These are phyloP conservation scores for Porphyrellus cyaneotinctus DNA, from an alignment of 768 basidiomycete genomes.

Conservation along the genomic window DNA sequence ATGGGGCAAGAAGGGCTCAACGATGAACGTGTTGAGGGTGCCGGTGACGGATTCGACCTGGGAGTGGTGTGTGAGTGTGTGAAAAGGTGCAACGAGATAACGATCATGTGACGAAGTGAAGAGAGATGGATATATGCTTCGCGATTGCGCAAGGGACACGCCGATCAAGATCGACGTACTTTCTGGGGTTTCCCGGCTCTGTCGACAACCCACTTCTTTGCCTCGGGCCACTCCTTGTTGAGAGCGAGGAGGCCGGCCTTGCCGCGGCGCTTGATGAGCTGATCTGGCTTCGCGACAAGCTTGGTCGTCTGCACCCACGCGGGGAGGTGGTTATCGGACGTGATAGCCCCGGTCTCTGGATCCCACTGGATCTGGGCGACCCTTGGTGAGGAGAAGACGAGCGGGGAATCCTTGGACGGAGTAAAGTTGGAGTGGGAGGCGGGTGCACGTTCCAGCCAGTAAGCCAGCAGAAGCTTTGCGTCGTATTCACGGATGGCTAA, in stretches of 20 bases:
- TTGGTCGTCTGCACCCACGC: constrained; percentile 79
- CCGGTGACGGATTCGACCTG: constrained; percentile 94
- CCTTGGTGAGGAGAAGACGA: constrained; percentile 61
- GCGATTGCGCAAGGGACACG: constrained; percentile 9
- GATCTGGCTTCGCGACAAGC: constrained; percentile 96
- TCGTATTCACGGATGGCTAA: constrained; percentile 95
- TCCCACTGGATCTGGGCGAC: constrained; percentile 92
- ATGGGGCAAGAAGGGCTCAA: constrained; percentile 98
- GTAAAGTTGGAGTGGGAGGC: constrained; percentile 61
- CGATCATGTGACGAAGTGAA: constrained; percentile 25
- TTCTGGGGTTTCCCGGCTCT: constrained; percentile 91
- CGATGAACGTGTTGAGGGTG: constrained; percentile 94
- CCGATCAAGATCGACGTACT: constrained; percentile 32
- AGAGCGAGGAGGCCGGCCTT: constrained; percentile 94
- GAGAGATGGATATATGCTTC: constrained; percentile 7
- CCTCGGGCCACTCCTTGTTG: constrained; percentile 90
- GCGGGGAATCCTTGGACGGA: constrained; percentile 37
- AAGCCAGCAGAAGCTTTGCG: constrained; percentile 94
- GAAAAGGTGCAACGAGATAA: constrained; percentile 1
- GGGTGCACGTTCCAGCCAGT: constrained; percentile 93
- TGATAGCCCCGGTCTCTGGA: constrained; percentile 56
- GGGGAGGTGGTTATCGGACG: constrained; percentile 59
- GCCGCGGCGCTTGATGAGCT: constrained; percentile 98
- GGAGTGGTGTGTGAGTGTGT: constrained; percentile 12
- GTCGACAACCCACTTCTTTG: constrained; percentile 80